phyloP scores from a whole-genome alignment of 192 early-diverging fungal genomes.

The Neocallimastix lanati region DNA sequence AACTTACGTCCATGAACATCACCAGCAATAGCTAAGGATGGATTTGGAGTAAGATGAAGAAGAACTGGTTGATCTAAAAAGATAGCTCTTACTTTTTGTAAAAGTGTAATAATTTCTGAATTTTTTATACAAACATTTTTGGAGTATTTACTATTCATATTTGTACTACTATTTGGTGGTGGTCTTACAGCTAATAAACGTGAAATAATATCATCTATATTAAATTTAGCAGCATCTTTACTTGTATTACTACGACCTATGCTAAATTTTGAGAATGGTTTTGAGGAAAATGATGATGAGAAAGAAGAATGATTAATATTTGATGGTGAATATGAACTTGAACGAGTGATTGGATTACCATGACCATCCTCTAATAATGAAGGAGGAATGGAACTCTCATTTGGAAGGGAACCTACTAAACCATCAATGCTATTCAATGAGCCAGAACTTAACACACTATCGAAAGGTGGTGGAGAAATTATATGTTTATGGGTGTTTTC shows the following conservation, averaged over 20 bases:
- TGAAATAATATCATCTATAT: slow-evolving; percentile 76
- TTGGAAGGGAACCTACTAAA: background rate
- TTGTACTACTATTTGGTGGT: background rate
- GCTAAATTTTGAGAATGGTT: background rate
- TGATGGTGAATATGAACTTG: background rate
- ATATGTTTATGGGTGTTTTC: background rate
- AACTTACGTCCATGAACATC: background rate
- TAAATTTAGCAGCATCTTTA: slow-evolving; percentile 12
- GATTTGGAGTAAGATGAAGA: slow-evolving; percentile 15
- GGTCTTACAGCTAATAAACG: slow-evolving; percentile 56
- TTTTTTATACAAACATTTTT: slow-evolving; percentile 40
- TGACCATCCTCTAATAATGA: background rate
- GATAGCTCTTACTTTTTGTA: slow-evolving; percentile 67
- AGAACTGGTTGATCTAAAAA: slow-evolving; percentile 67
- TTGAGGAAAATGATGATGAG: background rate
- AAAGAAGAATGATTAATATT: background rate
- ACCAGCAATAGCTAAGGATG: slow-evolving; percentile 4
- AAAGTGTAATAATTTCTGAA: slow-evolving; percentile 72
- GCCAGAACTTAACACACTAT: background rate
- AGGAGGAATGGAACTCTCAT: background rate
- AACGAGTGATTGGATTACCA: background rate
- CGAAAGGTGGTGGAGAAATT: background rate
- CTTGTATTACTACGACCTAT: background rate
- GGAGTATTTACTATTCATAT: background rate
- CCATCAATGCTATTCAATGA: background rate